Evolutionary conservation across 2,329 filamentous ascomycete species (phyloP).

Genomic region (Cercospora sojina): DNA sequence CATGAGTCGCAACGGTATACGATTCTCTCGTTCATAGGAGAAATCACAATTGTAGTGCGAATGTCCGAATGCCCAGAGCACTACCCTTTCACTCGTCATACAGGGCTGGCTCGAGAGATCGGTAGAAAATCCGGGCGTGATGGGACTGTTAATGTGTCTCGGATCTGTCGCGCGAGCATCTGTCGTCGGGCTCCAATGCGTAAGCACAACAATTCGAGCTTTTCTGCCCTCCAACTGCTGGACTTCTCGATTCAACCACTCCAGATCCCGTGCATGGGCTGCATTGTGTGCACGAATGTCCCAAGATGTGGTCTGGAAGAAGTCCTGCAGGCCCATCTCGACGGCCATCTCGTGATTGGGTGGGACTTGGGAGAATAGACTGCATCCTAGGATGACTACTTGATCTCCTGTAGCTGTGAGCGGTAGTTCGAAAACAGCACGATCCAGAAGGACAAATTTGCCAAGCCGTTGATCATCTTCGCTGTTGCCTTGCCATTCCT

Average conservation of each 20-base stretch:
- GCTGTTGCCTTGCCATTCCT: not conserved
- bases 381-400: conserved; percentile 38
- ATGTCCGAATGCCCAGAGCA: conserved; percentile 21
- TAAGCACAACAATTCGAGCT: conserved; percentile 40
- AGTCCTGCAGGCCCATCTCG: conserved; percentile 17
- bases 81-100: conserved; percentile 9
- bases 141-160: conserved; percentile 30
- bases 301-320: conserved; percentile 38
- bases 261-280: conserved; percentile 43
- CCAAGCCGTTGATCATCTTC: conserved; percentile 35
- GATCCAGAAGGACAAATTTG: conserved; percentile 45
- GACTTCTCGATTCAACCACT: conserved; percentile 44
- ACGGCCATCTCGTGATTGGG: conserved; percentile 12
- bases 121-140: conserved; percentile 15
- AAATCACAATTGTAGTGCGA: conserved; percentile 25
- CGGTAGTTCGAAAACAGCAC: conserved; percentile 13
- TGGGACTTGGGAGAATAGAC: conserved; percentile 22
- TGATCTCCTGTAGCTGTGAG: conserved; percentile 26
- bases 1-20: conserved; percentile 7
- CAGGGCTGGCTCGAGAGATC: conserved; percentile 17
- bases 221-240: conserved; percentile 36
- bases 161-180: conserved; percentile 41
- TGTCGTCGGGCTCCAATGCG: conserved; percentile 47
- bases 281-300: conserved; percentile 41
- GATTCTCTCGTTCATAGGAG: not conserved